Conservation (phyloP, 2,329 filamentous ascomycete genomes). For the Didymosphaeria variabile region DNA sequence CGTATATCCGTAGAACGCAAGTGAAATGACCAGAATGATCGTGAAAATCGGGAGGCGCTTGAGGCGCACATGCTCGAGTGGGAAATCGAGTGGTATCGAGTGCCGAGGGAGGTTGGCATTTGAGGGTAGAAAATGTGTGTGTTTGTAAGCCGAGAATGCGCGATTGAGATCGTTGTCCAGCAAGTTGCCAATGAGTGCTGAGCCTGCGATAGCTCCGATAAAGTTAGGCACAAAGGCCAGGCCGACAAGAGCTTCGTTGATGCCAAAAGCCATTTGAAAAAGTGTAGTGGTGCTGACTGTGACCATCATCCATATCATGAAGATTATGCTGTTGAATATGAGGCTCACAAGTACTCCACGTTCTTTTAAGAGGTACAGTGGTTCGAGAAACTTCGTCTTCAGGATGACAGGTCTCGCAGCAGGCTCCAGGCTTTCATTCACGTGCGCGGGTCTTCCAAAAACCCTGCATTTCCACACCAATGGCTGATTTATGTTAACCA, state of each 20-base stretch:
- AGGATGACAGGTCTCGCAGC: constrained; percentile 36
- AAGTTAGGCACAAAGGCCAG: constrained; percentile 55
- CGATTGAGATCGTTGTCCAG: constrained; percentile 54
- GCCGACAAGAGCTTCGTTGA: constrained; percentile 53
- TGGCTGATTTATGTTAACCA: constrained; percentile 53
- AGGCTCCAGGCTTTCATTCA: constrained; percentile 1
- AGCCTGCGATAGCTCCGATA: constrained; percentile 53
- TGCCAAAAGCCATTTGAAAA: constrained; percentile 50
- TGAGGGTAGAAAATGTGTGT: constrained; percentile 38
- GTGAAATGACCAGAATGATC: constrained; percentile 47
- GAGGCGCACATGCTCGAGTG: constrained; percentile 52
- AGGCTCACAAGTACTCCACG: constrained; percentile 58
- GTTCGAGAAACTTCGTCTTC: constrained; percentile 46
- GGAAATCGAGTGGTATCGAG: constrained; percentile 48
- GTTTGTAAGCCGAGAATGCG: constrained; percentile 47
- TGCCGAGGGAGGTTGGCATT: constrained; percentile 30
- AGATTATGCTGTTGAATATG: constrained; percentile 55
- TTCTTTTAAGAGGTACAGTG: constrained; percentile 54
- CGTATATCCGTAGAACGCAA: constrained; percentile 50
- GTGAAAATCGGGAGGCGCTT: constrained; percentile 52
- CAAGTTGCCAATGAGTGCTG: constrained; percentile 53
- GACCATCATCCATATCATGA: constrained; percentile 61
- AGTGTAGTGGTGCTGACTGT: constrained; percentile 55
- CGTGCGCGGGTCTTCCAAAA: constrained; percentile 17
- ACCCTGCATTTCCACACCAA: constrained; percentile 43